Evolutionary conservation across 2,329 filamentous ascomycete species (phyloP).

Genomic region (Trichoderma atrobrunneum): DNA sequence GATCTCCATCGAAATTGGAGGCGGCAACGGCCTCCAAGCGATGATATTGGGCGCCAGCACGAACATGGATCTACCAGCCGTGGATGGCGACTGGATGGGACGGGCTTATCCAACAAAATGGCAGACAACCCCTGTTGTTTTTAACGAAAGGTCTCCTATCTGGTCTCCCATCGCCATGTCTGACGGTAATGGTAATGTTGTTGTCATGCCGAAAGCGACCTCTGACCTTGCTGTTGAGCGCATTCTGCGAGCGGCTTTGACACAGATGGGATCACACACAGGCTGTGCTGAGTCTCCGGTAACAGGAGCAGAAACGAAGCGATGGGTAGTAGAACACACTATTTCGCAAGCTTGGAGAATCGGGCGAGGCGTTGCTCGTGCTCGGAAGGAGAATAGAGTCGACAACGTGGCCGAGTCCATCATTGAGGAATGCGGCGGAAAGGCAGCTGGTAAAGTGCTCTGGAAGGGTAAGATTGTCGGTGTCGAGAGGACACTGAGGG

Average conservation of each 20-base stretch:
- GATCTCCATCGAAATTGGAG: conserved; percentile 65
- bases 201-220: conserved; percentile 47
- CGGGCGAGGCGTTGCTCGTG: conserved; percentile 55
- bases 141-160: conserved; percentile 46
- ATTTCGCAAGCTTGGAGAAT: conserved; percentile 57
- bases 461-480: conserved; percentile 63
- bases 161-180: conserved; percentile 47
- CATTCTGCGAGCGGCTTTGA: conserved; percentile 50
- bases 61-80: conserved; percentile 49
- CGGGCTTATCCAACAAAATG: conserved; percentile 54
- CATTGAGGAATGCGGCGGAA: conserved; percentile 56
- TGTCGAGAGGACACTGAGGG: conserved; percentile 54
- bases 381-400: conserved; percentile 47
- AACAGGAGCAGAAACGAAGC: conserved; percentile 46
- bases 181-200: conserved; percentile 52
- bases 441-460: conserved; percentile 52
- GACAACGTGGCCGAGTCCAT: conserved; percentile 57
- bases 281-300: conserved; percentile 49
- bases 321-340: conserved; percentile 52
- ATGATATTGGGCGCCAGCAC: conserved; percentile 54
- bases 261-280: conserved; percentile 54
- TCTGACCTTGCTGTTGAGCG: conserved; percentile 49
- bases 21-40: conserved; percentile 60
- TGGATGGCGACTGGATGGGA: conserved; percentile 58
- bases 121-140: conserved; percentile 54